A percentile compares a stretch with the other conserved stretches of the same genome.
These are phyloP conservation scores for Lagenidium sp. DNA, from an alignment of 352 stramenopile genomes.

Conservation along the genomic window DNA sequence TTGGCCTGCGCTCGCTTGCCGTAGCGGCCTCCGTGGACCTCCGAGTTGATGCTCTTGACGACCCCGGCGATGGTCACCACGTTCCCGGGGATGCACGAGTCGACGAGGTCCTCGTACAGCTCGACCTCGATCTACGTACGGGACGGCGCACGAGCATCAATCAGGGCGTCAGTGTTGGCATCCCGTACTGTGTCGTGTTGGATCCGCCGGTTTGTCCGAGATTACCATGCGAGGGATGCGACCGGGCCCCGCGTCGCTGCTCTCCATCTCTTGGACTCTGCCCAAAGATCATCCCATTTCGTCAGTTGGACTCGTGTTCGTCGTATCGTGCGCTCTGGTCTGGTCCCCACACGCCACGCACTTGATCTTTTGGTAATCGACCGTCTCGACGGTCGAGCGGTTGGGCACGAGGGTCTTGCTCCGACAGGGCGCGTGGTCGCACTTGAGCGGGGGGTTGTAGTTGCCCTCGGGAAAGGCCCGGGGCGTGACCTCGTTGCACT, in stretches of 20 bases:
- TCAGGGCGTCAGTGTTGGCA: too few species aligned
- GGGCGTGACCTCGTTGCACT: constrained; percentile 33
- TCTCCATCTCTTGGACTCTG: constrained; percentile 80
- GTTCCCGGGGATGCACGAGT: constrained; percentile 89
- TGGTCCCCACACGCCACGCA: not conserved
- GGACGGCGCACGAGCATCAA: too few species aligned
- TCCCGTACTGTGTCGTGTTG: too few species aligned
- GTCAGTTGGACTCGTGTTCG: not conserved
- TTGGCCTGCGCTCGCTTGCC: constrained; percentile 75
- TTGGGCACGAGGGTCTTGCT: constrained; percentile 43
- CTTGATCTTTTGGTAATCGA: constrained; percentile 64
- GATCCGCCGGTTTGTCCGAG: too few species aligned
- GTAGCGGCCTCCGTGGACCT: constrained; percentile 64
- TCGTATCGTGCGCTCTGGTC: not conserved
- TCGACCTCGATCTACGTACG: constrained; percentile 50
- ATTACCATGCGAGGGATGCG: constrained; percentile 58
- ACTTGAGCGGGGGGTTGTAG: constrained; percentile 33
- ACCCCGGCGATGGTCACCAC: constrained; percentile 84
- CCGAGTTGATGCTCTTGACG: constrained; percentile 87
- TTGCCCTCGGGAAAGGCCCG: constrained; percentile 44
- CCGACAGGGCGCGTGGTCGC: constrained; percentile 30
- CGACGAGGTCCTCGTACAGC: constrained; percentile 82
- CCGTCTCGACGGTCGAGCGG: constrained; percentile 48
- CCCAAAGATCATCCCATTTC: not conserved
- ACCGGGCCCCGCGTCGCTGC: constrained; percentile 63